These are phyloP conservation scores for Ricinus communis DNA, from an alignment of 345 rosid species.

Conservation along the genomic window DNA sequence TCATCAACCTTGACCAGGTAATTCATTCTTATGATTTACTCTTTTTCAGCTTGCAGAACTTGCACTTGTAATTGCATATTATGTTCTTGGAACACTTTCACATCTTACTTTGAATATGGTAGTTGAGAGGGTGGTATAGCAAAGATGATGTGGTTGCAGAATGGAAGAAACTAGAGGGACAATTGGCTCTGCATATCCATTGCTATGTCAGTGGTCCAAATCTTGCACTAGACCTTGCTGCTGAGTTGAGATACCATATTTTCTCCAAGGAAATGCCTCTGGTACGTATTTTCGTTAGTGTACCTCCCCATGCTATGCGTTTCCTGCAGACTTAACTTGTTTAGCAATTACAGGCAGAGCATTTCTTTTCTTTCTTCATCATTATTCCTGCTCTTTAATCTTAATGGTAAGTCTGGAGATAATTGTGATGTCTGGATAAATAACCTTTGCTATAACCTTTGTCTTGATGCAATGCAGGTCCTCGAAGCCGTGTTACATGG, in stretches of 20 bases:
- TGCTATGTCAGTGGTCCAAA: conserved; percentile 84
- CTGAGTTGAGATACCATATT: conserved; percentile 85
- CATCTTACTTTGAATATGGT: conserved; percentile 10
- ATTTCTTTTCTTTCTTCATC: no score
- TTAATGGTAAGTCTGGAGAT: no score
- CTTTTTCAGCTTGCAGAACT: background rate
- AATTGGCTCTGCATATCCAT: conserved; percentile 63
- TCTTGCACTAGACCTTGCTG: conserved; percentile 64
- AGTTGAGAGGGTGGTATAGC: conserved; percentile 82
- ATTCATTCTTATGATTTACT: conserved; percentile 5
- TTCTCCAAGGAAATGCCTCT: conserved; percentile 90
- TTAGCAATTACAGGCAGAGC: no score
- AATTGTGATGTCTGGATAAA: no score
- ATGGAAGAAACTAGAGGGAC: conserved; percentile 74
- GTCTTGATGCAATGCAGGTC: conserved; percentile 43
- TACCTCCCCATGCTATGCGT: background rate
- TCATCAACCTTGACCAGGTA: conserved; percentile 78
- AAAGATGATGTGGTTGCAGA: conserved; percentile 93
- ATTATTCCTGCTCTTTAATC: no score
- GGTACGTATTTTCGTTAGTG: conserved; percentile 43
- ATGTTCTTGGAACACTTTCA: background rate
- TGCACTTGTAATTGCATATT: background rate
- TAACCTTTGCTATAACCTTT: conserved; percentile 3
- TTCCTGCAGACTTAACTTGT: background rate
- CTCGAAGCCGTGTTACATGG: conserved; percentile 76